phyloP scores from a whole-genome alignment of 768 basidiomycete species.

The Suillus subluteus region DNA sequence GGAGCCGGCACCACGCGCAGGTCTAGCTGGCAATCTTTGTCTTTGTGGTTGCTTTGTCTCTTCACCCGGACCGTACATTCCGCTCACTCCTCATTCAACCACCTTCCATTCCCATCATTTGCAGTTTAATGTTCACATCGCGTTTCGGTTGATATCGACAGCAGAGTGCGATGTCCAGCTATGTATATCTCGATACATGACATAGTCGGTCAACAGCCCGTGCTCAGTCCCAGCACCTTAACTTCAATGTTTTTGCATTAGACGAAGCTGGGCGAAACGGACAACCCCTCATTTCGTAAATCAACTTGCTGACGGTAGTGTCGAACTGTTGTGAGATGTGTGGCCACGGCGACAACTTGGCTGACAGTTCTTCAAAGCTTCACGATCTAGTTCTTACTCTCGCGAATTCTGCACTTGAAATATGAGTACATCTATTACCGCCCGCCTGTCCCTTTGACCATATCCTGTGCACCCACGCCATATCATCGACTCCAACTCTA shows the following conservation, averaged over 20 bases:
- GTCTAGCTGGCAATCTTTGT: background rate
- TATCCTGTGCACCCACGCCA: background rate
- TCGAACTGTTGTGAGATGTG: conserved; percentile 10
- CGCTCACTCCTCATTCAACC: no score
- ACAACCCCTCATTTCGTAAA: conserved; percentile 48
- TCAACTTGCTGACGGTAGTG: conserved; percentile 43
- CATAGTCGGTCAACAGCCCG: conserved; percentile 15
- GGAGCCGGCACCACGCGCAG: background rate
- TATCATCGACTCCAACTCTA: background rate
- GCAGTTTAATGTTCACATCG: background rate
- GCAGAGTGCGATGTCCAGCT: background rate
- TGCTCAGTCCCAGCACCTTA: background rate
- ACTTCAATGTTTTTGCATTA: background rate
- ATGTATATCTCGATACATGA: no score
- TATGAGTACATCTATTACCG: background rate
- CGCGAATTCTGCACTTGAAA: background rate
- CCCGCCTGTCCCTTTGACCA: background rate
- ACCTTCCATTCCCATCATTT: background rate
- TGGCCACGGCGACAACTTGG: conserved; percentile 2
- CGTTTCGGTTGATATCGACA: background rate
- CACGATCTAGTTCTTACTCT: background rate
- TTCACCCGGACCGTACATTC: background rate
- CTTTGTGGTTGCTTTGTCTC: background rate
- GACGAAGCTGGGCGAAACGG: conserved; percentile 39
- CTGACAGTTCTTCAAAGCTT: background rate